Percentiles rank a stretch among this genome's conserved stretches.
Conservation (phyloP, 2,329 filamentous ascomycete genomes). For the Sporothrix brasiliensis region DNA sequence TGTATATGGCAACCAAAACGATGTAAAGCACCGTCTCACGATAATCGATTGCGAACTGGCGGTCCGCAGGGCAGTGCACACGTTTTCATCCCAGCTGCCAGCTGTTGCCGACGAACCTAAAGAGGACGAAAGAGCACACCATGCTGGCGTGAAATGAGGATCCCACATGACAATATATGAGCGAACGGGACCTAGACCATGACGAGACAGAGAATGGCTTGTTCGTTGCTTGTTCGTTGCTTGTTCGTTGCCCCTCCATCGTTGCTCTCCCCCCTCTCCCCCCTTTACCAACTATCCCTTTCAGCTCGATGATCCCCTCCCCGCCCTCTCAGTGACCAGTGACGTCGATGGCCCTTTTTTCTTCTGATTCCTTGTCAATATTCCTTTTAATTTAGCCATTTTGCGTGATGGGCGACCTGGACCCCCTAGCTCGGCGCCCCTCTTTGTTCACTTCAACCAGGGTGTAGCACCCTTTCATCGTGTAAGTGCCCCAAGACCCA, state of each 20-base stretch:
- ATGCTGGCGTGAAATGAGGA: conserved; percentile 29
- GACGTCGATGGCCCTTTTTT: conserved; percentile 8
- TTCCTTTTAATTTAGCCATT: not conserved
- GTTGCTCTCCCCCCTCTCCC: not conserved
- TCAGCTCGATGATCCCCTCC: conserved; percentile 24
- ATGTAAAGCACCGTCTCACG: not conserved
- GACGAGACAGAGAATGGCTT: not conserved
- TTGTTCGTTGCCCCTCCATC: not conserved
- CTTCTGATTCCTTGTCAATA: no score
- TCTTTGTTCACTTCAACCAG: not conserved
- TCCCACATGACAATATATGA: conserved; percentile 14
- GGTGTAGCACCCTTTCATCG: not conserved
- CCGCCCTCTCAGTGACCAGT: conserved; percentile 1
- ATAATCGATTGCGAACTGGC: not conserved
- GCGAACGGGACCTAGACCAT: not conserved
- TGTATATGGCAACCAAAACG: not conserved
- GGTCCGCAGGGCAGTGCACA: conserved; percentile 7
- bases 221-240: conserved; percentile 10
- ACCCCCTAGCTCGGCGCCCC: not conserved
- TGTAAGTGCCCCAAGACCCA: not conserved
- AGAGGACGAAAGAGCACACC: conserved; percentile 16
- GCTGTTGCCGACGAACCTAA: not conserved
- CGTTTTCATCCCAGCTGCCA: not conserved
- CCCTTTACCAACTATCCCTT: not conserved
- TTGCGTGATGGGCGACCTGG: conserved; percentile 2